Evolutionary conservation across 2,329 filamentous ascomycete species (phyloP).

Genomic region (Nemania sp.): DNA sequence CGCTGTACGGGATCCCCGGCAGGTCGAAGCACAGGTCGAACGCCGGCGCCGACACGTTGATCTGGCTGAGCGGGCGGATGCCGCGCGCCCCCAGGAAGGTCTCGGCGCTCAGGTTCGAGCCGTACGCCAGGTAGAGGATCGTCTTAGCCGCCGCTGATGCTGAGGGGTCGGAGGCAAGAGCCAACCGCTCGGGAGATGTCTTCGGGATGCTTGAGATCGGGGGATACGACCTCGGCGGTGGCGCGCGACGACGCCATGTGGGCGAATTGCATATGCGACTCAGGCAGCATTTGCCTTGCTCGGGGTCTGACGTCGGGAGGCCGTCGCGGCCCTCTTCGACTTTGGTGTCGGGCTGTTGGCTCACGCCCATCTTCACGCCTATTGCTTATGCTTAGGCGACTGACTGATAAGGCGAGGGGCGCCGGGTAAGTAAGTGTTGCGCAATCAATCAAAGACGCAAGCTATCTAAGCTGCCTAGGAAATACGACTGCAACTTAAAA

Average conservation of each 20-base stretch:
- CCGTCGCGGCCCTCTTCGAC: constrained; percentile 35
- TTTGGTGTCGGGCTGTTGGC: constrained; percentile 23
- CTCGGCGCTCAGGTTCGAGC: constrained; percentile 84
- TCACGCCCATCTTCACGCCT: constrained; percentile 8
- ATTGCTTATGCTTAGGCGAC: background rate
- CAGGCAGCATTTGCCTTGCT: constrained; percentile 39
- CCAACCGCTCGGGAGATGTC: constrained; percentile 56
- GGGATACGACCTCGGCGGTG: constrained; percentile 39
- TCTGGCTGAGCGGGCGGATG: constrained; percentile 82
- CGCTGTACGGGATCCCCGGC: constrained; percentile 84
- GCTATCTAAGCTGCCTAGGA: background rate
- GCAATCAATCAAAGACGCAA: background rate
- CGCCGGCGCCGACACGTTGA: constrained; percentile 84
- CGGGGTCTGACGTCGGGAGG: constrained; percentile 11
- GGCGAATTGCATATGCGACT: constrained; percentile 39
- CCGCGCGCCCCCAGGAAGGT: constrained; percentile 83
- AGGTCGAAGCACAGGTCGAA: constrained; percentile 87
- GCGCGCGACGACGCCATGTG: constrained; percentile 20
- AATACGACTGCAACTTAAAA: background rate
- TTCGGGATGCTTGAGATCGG: constrained; percentile 52
- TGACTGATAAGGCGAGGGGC: background rate
- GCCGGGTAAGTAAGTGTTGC: background rate
- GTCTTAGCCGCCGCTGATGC: constrained; percentile 54
- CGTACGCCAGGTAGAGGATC: constrained; percentile 87
- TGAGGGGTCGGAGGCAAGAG: constrained; percentile 48